phyloP scores from a whole-genome alignment of 176 grass and related monocot species.

The Eleusine indica region DNA sequence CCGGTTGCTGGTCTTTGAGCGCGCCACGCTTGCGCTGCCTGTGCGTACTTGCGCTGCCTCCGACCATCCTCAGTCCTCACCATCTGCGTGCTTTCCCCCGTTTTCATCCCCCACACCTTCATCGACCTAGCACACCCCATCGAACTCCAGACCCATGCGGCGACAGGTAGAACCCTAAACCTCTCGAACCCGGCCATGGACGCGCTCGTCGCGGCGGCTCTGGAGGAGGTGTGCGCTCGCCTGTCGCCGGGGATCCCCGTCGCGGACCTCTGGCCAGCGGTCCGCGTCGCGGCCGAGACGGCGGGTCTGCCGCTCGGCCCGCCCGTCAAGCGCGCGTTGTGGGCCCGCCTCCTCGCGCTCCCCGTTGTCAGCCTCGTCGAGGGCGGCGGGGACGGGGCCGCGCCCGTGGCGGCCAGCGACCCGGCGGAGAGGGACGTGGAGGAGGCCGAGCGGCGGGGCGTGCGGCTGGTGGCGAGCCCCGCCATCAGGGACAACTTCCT shows the following conservation, averaged over 20 bases:
- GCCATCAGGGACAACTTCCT: slow-evolving; percentile 77
- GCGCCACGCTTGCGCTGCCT: too few species aligned
- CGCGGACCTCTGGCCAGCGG: slow-evolving; percentile 52
- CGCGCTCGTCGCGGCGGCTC: slow-evolving; percentile 61
- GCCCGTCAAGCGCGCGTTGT: slow-evolving; percentile 61
- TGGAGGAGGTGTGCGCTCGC: slow-evolving; percentile 83
- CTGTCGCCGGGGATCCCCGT: slow-evolving; percentile 56
- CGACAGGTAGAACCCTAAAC: background rate
- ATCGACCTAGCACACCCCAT: too few species aligned
- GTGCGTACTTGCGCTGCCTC: too few species aligned
- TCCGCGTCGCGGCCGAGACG: slow-evolving; percentile 44
- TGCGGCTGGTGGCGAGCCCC: slow-evolving; percentile 62
- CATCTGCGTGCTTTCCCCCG: too few species aligned
- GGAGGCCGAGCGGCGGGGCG: slow-evolving; percentile 56
- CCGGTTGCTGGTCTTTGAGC: too few species aligned
- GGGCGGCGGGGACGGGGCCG: slow-evolving; percentile 49
- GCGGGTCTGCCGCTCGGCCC: slow-evolving; percentile 50
- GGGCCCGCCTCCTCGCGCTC: slow-evolving; percentile 64
- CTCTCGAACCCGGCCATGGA: slow-evolving; percentile 49
- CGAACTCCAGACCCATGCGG: too few species aligned
- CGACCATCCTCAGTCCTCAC: too few species aligned
- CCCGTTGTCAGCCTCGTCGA: slow-evolving; percentile 58
- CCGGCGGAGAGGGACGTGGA: slow-evolving; percentile 53
- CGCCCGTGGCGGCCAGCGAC: slow-evolving; percentile 47
- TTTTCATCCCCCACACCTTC: too few species aligned